A percentile compares a stretch with the other conserved stretches of the same genome.
These are phyloP conservation scores for Fulvia fulva DNA, from an alignment of 2,329 filamentous ascomycete genomes.

Conservation along the genomic window DNA sequence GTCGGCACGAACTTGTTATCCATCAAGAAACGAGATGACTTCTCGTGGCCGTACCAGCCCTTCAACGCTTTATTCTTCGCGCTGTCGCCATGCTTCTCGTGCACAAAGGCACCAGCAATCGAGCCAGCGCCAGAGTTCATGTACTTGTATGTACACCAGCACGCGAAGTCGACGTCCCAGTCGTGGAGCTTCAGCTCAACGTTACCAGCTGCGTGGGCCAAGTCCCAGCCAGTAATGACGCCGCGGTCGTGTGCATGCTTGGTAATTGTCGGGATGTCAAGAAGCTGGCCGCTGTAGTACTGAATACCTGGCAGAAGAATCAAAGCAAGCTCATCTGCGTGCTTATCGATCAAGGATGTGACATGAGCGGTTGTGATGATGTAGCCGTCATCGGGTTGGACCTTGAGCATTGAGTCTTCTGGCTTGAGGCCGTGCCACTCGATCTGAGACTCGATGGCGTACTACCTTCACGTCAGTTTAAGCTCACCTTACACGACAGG, in stretches of 20 bases:
- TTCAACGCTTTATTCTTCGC: slow-evolving; percentile 44
- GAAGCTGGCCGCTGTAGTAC: slow-evolving; percentile 85
- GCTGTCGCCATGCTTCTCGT: slow-evolving; percentile 65
- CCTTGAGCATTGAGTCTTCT: slow-evolving; percentile 65
- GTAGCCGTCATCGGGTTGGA: slow-evolving; percentile 57
- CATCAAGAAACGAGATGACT: slow-evolving; percentile 74
- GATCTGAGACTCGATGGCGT: slow-evolving; percentile 78
- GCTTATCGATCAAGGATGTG: slow-evolving; percentile 66
- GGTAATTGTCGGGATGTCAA: slow-evolving; percentile 79
- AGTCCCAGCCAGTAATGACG: slow-evolving; percentile 78
- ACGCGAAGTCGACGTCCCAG: slow-evolving; percentile 88
- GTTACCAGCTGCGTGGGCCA: slow-evolving; percentile 82
- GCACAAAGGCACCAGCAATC: slow-evolving; percentile 77
- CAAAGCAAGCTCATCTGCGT: slow-evolving; percentile 69
- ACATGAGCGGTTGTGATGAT: slow-evolving; percentile 69
- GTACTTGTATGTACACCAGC: slow-evolving; percentile 95
- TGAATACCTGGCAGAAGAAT: slow-evolving; percentile 82
- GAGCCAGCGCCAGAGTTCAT: slow-evolving; percentile 81
- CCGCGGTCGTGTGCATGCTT: slow-evolving; percentile 66
- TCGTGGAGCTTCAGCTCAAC: slow-evolving; percentile 75
- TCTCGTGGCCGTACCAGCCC: slow-evolving; percentile 86
- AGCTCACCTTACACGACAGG: neutral
- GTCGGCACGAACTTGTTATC: slow-evolving; percentile 73
- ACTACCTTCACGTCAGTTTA: slow-evolving; percentile 50
- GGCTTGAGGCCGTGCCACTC: slow-evolving; percentile 65